Conservation (phyloP, 169 alveolate species). For the Perkinsus marinus region DNA sequence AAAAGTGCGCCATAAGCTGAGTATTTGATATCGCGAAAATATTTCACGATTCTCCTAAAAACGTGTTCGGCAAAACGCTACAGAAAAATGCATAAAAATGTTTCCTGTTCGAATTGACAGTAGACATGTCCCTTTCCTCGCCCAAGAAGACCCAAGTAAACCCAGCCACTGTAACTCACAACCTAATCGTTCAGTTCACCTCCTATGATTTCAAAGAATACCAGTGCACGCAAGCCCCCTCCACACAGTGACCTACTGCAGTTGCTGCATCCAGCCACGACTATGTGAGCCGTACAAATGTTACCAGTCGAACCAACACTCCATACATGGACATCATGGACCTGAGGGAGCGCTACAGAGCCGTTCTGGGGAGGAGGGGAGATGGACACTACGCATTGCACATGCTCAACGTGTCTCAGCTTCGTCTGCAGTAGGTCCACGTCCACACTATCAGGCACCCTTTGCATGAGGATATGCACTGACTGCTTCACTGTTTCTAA, state of each 20-base stretch:
- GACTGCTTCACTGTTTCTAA: not conserved
- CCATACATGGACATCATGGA: conserved; percentile 5
- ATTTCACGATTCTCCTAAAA: no score
- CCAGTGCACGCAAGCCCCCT: no score
- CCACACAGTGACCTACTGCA: not conserved
- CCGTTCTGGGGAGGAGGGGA: not conserved
- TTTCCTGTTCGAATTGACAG: no score
- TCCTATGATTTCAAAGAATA: no score
- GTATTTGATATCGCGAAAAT: no score
- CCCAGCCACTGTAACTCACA: no score
- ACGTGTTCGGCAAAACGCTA: no score
- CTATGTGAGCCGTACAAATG: not conserved
- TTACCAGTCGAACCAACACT: not conserved
- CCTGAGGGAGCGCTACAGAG: not conserved
- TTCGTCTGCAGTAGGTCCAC: not conserved
- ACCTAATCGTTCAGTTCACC: no score
- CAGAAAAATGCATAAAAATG: no score
- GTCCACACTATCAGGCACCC: not conserved
- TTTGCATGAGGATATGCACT: not conserved
- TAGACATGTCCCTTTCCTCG: no score
- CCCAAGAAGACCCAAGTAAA: no score
- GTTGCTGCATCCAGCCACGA: not conserved
- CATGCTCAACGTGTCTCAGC: not conserved
- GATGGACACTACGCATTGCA: not conserved
- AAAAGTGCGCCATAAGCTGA: no score